Evolutionary conservation across 768 basidiomycete genomes (phyloP).

Genomic region (Dictyophora rubrovolvata): DNA sequence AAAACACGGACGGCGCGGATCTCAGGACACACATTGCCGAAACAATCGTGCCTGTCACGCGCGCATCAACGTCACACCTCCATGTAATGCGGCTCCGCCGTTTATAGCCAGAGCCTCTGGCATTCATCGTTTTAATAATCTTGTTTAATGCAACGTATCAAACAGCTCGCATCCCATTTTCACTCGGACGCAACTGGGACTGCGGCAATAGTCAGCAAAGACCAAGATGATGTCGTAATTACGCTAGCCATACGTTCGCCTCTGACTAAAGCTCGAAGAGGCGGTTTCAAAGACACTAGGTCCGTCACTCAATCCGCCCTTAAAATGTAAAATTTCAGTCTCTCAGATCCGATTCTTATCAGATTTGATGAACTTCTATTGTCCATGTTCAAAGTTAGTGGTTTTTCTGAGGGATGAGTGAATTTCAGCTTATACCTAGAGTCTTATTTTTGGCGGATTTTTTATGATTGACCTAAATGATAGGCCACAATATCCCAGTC

Average conservation of each 20-base stretch:
- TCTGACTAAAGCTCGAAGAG: constrained; percentile 66
- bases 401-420: too few species aligned
- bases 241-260: constrained; percentile 74
- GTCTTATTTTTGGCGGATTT: neutral
- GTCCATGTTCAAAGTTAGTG: constrained; percentile 60
- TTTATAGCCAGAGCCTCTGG: too few species aligned
- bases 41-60: too few species aligned
- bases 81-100: too few species aligned
- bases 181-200: constrained; percentile 32
- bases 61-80: too few species aligned
- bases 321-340: neutral
- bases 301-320: neutral
- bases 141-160: constrained; percentile 47
- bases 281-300: constrained; percentile 62
- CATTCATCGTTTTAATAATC: too few species aligned
- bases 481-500: constrained; percentile 45
- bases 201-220: constrained; percentile 44
- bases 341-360: neutral
- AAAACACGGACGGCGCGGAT: too few species aligned
- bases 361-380: constrained; percentile 18
- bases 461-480: neutral
- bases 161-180: constrained; percentile 55
- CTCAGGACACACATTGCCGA: too few species aligned
- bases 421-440: too few species aligned
- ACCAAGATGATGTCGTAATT: constrained; percentile 70